Base-by-base conservation (phyloP, 768 basidiomycete genomes). In the Brasilioporus rufonigricans region DNA sequence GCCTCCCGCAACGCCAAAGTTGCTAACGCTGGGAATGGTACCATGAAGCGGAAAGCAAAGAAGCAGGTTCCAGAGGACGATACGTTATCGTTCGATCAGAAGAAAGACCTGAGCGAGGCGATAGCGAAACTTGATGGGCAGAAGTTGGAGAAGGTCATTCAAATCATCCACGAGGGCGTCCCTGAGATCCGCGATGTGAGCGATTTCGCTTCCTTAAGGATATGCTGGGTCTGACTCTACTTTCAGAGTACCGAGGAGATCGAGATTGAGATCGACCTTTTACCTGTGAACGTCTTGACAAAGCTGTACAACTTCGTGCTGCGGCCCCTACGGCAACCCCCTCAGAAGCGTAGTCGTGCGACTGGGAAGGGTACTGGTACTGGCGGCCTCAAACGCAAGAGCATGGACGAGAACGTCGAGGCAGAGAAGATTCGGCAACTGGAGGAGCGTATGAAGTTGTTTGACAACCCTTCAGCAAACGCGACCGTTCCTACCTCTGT, bases 361-460 rank as follows among this genome's bases (percentile, higher is more conserved):
- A 76, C 77, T 5, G 86, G 87, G 57, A 91, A 92, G 67, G 90
- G 89, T 31, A 87, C 86, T 0, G 89, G 90, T 1, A 94, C 92
- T 4, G 94, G 93, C 40, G 93, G 94, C 10, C 76, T 93, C 44
- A 93, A 94, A 71, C 86, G 93, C 54, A 93, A 94, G 80, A 91
- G 89, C 67, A 95, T 98, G 91, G 93, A 98, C 67, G 94, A 98
- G 75, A 91, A 93, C 60, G 89, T 88, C 32, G 96, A 99, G 74
- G 89, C 91, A 9, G 93, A 93, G 76, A 93, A 95, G 77, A 99
- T 99, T 66, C 83, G 89, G 48, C 80, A 84, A 70, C 80, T 99
- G 40, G 96, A 99, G 73, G 86, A 86, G 63, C 86, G 92, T 58
- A 86, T 98, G 77, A 80, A 82, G 27, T 79, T 91, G 29, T 95